phyloP scores from a whole-genome alignment of 2,329 filamentous ascomycete genomes.

The Penicillium sp. region DNA sequence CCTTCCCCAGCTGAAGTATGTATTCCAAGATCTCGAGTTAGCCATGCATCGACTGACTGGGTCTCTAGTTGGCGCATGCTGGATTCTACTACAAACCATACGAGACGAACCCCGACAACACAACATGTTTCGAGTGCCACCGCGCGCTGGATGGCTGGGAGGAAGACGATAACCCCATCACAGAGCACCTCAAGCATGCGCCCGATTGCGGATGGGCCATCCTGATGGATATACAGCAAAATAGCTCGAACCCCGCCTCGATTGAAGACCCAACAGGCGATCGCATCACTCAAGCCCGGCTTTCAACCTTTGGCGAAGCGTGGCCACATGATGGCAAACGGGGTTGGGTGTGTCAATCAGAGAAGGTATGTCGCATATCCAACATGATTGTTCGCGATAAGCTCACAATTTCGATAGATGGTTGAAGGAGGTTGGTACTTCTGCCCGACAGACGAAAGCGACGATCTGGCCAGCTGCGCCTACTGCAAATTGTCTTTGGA shows the following conservation, averaged over 20 bases:
- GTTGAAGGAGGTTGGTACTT: slow-evolving; percentile 93
- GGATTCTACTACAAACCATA: slow-evolving; percentile 88
- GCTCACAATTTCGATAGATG: slow-evolving; percentile 57
- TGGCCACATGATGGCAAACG: slow-evolving; percentile 92
- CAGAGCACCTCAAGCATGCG: slow-evolving; percentile 83
- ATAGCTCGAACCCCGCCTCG: slow-evolving; percentile 46
- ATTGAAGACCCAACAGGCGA: slow-evolving; percentile 73
- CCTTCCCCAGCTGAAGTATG: slow-evolving; percentile 67
- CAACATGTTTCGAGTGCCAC: slow-evolving; percentile 82
- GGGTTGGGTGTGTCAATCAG: slow-evolving; percentile 85
- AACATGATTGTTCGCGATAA: slow-evolving; percentile 10
- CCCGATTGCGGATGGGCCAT: slow-evolving; percentile 86
- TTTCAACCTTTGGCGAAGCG: slow-evolving; percentile 75
- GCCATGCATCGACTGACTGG: background rate
- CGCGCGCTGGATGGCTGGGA: slow-evolving; percentile 92
- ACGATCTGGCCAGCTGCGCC: slow-evolving; percentile 87
- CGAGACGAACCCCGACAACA: slow-evolving; percentile 78
- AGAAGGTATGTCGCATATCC: slow-evolving; percentile 65
- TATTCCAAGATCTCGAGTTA: background rate
- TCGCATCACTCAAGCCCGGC: slow-evolving; percentile 73
- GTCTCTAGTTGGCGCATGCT: slow-evolving; percentile 74
- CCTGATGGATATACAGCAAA: slow-evolving; percentile 60
- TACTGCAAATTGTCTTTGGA: slow-evolving; percentile 90
- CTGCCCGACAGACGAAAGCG: slow-evolving; percentile 77
- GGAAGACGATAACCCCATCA: slow-evolving; percentile 75